Conservation (phyloP, 371 early-diverging fungal genomes). For the Mucor piriformis region DNA sequence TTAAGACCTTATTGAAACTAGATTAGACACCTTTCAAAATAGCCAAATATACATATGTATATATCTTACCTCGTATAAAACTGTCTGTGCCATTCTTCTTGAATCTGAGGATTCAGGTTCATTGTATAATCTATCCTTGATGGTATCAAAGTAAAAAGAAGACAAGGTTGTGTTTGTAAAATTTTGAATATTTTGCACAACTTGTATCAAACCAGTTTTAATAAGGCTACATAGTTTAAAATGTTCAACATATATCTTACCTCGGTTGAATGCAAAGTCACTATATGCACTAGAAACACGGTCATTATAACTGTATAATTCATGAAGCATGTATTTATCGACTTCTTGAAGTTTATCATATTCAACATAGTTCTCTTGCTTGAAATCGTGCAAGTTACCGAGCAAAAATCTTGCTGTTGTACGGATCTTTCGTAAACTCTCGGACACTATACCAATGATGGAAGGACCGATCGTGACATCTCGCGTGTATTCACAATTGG, state of each 20-base stretch:
- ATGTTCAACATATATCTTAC: no score
- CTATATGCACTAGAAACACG: slow-evolving; percentile 64
- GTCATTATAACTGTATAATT: slow-evolving; percentile 63
- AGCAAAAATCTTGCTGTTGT: slow-evolving; percentile 82
- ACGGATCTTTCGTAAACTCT: slow-evolving; percentile 77
- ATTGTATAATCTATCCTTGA: slow-evolving; percentile 85
- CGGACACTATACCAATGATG: slow-evolving; percentile 68
- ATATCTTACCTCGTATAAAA: slow-evolving; percentile 62
- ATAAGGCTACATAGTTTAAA: no score
- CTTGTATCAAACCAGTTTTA: slow-evolving; percentile 28
- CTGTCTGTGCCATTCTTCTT: slow-evolving; percentile 72
- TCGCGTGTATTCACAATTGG: slow-evolving; percentile 80
- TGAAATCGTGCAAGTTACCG: slow-evolving; percentile 77
- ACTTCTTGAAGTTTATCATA: slow-evolving; percentile 62
- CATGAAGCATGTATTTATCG: slow-evolving; percentile 75
- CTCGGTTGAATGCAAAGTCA: slow-evolving; percentile 68
- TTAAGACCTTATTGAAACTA: slow-evolving; percentile 48
- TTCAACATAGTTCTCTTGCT: slow-evolving; percentile 44
- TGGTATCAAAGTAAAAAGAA: slow-evolving; percentile 81
- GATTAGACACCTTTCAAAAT: no score
- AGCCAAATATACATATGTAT: no score
- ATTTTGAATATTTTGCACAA: slow-evolving; percentile 64
- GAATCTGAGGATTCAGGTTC: slow-evolving; percentile 35
- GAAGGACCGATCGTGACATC: slow-evolving; percentile 79
- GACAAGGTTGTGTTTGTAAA: slow-evolving; percentile 76